phyloP scores from a whole-genome alignment of 805 yeast genomes.

The Candida bentonensis region DNA sequence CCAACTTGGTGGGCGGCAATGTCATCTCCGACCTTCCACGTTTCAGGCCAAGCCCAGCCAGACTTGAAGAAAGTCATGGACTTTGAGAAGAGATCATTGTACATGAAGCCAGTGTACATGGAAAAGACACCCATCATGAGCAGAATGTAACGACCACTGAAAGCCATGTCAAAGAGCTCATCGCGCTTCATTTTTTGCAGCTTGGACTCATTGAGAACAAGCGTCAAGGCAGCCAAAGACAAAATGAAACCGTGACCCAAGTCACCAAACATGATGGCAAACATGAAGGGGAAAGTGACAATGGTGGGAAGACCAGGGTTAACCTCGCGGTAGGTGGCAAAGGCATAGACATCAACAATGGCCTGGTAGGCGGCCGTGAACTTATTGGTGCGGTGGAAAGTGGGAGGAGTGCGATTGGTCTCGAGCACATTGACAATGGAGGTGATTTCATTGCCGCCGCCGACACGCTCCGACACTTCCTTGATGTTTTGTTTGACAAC shows the following conservation, averaged over 20 bases:
- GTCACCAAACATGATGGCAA: slow-evolving; percentile 98
- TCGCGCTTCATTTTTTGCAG: slow-evolving; percentile 62
- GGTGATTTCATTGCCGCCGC: slow-evolving; percentile 22
- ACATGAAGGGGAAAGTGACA: slow-evolving; percentile 95
- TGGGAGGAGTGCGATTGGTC: slow-evolving; percentile 84
- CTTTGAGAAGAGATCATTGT: slow-evolving; percentile 86
- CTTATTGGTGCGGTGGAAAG: slow-evolving; percentile 87
- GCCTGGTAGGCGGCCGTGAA: slow-evolving; percentile 87
- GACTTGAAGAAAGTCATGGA: slow-evolving; percentile 78
- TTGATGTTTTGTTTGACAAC: slow-evolving; percentile 53
- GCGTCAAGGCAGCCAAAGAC: slow-evolving; percentile 51
- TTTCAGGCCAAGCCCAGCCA: slow-evolving; percentile 90
- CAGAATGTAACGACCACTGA: slow-evolving; percentile 78
- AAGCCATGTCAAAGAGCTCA: slow-evolving; percentile 96
- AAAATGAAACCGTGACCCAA: slow-evolving; percentile 88
- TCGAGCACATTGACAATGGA: slow-evolving; percentile 42
- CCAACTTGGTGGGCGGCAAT: slow-evolving; percentile 55
- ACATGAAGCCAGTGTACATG: slow-evolving; percentile 86
- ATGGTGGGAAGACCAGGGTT: slow-evolving; percentile 93
- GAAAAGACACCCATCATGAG: slow-evolving; percentile 89
- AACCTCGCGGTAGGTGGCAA: slow-evolving; percentile 85
- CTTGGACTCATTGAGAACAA: slow-evolving; percentile 62
- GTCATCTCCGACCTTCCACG: slow-evolving; percentile 53
- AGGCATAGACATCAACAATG: slow-evolving; percentile 91
- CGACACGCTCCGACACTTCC: slow-evolving; percentile 38